phyloP scores from a whole-genome alignment of 2,329 filamentous ascomycete genomes.

The Cytospora paraplurivora region DNA sequence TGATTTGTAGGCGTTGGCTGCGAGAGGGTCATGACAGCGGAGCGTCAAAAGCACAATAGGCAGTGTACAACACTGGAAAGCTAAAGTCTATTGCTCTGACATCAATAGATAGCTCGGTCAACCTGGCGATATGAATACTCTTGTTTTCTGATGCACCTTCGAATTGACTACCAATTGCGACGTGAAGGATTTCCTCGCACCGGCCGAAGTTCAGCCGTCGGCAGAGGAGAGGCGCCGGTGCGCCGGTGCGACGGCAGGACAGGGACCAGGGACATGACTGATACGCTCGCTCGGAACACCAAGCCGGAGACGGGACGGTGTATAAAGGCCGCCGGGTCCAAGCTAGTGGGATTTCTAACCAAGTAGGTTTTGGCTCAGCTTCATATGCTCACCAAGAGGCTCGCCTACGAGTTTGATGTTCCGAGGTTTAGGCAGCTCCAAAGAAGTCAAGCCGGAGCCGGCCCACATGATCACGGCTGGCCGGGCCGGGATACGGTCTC shows the following conservation, averaged over 20 bases:
- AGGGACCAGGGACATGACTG: constrained; percentile 7
- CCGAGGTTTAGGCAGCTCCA: constrained; percentile 27
- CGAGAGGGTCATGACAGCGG: not conserved
- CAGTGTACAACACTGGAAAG: not conserved
- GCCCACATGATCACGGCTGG: constrained; percentile 18
- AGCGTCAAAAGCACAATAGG: not conserved
- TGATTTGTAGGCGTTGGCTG: not conserved
- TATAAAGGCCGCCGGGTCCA: constrained; percentile 14
- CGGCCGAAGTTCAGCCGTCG: constrained; percentile 26
- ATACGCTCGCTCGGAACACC: not conserved
- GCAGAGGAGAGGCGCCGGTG: constrained; percentile 3
- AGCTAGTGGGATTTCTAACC: too few species aligned
- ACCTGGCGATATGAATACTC: not conserved
- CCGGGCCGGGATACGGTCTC: constrained; percentile 20
- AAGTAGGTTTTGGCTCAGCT: too few species aligned
- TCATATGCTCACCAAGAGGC: too few species aligned
- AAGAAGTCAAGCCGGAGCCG: constrained; percentile 20
- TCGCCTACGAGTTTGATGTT: not conserved
- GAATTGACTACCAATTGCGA: constrained; percentile 5
- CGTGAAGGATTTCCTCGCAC: not conserved
- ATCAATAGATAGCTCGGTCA: not conserved
- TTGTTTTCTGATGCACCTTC: not conserved
- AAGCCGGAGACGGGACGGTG: constrained; percentile 21
- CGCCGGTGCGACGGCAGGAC: constrained; percentile 25
- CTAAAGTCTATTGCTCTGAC: not conserved